Evolutionary conservation across 2,329 filamentous ascomycete species (phyloP), one percentile per base, ranked within the genome.

Genomic region (Neurospora sp.): DNA sequence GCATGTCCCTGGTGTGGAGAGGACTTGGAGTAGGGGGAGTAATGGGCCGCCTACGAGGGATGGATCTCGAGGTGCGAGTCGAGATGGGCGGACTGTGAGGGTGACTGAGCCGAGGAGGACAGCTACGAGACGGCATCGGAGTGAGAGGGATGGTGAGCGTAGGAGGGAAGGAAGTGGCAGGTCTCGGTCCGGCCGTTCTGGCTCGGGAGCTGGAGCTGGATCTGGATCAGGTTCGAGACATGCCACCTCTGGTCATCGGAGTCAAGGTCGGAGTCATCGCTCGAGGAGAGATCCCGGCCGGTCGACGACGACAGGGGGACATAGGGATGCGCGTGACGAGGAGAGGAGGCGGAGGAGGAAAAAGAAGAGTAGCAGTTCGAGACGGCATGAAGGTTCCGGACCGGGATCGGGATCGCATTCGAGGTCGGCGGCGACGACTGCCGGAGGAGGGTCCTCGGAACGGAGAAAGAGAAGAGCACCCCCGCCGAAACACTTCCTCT

Each of bases 401-500:
- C 17, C 46, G 13, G 11, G 13, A 3, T 40, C 39, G 39, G n/a
- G 19, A 6, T 58, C 46, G 11, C 52, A 52, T 6, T 52, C 43
- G 19, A 52, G 52, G 8, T 62, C 52, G 1, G 52, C 15, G 13
- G 2, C 23, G 13, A 17, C 52, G 3, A 33, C 43, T 1, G 8
- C 33, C 13, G 43, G 43, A 23, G n/a, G 23, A 58, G 46, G 23
- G 2, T 15, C 23, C 2, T 58, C 46, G 13, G 52, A 17, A 17
- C 23, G 52, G 23, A 69, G 71, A 69, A 70, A 70, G 67, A 72
- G 71, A 67, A 70, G 71, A 62, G 52, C 46, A 46, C 23, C 19
- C 81, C 76, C 75, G 38, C 79, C 80, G 2, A 83, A 81, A 67
- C 78, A 78, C 15, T 87, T 87, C 70, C 73, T 88, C 4, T 84